Evolutionary conservation across 176 grass and related monocot species (phyloP).

Genomic region (Bromus sterilis): DNA sequence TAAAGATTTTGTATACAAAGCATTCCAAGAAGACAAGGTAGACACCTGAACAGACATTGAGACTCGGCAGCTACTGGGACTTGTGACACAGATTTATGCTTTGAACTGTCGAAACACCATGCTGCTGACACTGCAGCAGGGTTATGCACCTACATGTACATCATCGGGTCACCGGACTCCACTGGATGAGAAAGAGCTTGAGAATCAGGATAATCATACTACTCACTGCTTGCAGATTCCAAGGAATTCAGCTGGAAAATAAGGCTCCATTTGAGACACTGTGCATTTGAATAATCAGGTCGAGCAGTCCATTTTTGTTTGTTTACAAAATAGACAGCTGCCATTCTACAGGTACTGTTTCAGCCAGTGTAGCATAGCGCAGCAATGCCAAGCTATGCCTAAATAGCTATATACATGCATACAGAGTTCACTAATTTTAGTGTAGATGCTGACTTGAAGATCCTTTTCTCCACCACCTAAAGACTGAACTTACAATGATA

Average conservation of each 20-base stretch:
- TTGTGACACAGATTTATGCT: not conserved
- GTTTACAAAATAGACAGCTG: conserved; percentile 6
- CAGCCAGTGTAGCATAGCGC: conserved; percentile 11
- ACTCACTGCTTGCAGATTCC: not conserved
- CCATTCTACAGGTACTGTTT: conserved; percentile 11
- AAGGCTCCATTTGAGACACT: conserved; percentile 14
- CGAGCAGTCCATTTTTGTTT: not conserved
- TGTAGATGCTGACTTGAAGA: conserved; percentile 48
- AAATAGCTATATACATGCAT: conserved; percentile 37
- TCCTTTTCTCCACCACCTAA: not conserved
- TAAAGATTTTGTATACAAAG: conserved; percentile 68
- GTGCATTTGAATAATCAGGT: conserved; percentile 33
- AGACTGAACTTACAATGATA: too few relatives aligned
- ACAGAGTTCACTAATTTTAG: conserved; percentile 53
- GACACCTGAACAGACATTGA: conserved; percentile 42
- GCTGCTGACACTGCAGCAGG: conserved; percentile 3
- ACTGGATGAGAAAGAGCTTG: not conserved
- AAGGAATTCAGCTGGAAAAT: conserved; percentile 22
- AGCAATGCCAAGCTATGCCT: conserved; percentile 10
- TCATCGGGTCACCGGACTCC: conserved; percentile 14
- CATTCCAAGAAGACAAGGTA: conserved; percentile 56
- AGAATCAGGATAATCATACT: not conserved
- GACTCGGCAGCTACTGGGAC: not conserved
- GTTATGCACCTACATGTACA: conserved; percentile 4
- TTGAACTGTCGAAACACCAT: not conserved